phyloP scores from a whole-genome alignment of 139 green algal genomes.

The Tetradesmus lagerheimii region DNA sequence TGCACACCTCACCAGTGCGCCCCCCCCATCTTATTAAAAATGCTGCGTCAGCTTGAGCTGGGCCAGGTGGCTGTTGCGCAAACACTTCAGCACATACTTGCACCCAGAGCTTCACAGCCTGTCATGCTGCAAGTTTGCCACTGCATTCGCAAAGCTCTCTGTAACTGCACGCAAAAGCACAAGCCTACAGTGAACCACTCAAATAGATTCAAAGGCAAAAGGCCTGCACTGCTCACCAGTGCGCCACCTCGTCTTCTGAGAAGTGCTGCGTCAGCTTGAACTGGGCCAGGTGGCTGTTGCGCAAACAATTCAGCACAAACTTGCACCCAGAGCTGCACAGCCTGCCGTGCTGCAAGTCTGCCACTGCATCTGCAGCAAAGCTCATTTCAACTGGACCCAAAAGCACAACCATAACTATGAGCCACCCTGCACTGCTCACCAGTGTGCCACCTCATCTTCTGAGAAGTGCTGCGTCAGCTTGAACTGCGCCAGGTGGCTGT shows the following conservation, averaged over 20 bases:
- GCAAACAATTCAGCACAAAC: no score
- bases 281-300: conserved; percentile 76
- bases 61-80: conserved; percentile 88
- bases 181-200: no score
- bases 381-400: no score
- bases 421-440: conserved; percentile 72
- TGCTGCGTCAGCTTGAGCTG: conserved; percentile 70
- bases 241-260: conserved; percentile 87
- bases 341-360: conserved; percentile 84
- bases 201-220: no score
- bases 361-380: no score
- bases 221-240: conserved; percentile 82
- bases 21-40: conserved; percentile 87
- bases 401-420: no score
- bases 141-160: no score
- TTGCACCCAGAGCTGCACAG: no score
- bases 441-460: conserved; percentile 93
- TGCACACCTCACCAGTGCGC: conserved; percentile 82
- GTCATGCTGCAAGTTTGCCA: no score
- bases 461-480: conserved; percentile 77
- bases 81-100: background rate
- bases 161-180: no score
- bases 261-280: conserved; percentile 80
- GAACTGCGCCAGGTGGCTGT: conserved; percentile 77
- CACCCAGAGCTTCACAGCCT: no score